Evolutionary conservation across 2,329 filamentous ascomycete genomes (phyloP), one percentile per base, ranked within the genome.

Genomic region (Dactylellina leptospora): DNA sequence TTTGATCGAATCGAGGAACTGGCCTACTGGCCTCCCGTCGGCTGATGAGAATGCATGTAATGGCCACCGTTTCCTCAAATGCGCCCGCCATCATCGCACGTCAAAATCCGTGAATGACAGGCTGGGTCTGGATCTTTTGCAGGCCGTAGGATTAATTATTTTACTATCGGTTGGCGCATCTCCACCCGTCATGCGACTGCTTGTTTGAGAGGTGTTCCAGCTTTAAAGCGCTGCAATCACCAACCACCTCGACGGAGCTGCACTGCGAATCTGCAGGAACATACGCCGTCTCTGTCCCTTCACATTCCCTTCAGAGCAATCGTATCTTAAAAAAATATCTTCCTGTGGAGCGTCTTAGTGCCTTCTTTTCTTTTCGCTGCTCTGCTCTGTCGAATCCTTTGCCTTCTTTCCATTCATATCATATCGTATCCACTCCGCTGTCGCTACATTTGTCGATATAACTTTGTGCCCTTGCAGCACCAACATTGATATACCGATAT

Each of bases 41-140:
- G 61, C 51, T 58, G 61, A 51, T 66, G 61, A 56, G 47, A 44
- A 48, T 56, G 61, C 61, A 66, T 47, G 50, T 40, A 56, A 66
- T 66, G 61, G 61, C 61, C 61, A 66, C 61, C 61, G 61, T 66
- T 66, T 56, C 61, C 61, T 66, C 61, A 42, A 50, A 66, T 50
- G 51, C 61, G 61, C 51, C 61, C 38, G 36, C 6, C 45, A 23
- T 13, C 22, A 3, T 10, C 13, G 42, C 22, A 16, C 5, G 36
- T 40, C 36, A 16, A 11, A 40, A 40, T 16, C 1, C 18, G 13
- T 40, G 5, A 33, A 33, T 33, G 36, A n/a, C 13, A 16, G 36
- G 11, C 28, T 33, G 11, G 28, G 36, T 4, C 36, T 40, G 18
- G 8, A n/a, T 6, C 36, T 40, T 11, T 6, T 40, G 36, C 5